These are phyloP conservation scores for Vaccinium macrocarpon DNA, from an alignment of 148 eudicot species.

Conservation along the genomic window DNA sequence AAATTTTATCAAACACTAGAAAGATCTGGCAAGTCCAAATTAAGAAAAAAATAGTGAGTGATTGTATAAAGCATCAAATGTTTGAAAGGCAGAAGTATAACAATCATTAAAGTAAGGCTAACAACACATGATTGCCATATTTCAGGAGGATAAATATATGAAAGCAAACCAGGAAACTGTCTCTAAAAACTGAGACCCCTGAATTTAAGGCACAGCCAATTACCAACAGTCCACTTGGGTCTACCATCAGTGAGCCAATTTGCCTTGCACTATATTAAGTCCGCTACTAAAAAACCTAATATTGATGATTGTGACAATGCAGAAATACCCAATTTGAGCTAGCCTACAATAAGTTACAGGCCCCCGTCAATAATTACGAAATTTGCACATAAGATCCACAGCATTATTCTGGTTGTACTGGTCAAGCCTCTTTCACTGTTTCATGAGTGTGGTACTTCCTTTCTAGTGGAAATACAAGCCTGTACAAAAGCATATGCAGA, in stretches of 20 bases:
- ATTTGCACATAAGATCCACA: neutral
- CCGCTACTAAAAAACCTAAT: neutral
- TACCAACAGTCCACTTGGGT: constrained; percentile 4
- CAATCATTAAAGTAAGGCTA: neutral
- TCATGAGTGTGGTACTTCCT: neutral
- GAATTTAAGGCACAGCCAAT: constrained; percentile 2
- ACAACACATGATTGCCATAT: neutral
- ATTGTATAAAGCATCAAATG: neutral
- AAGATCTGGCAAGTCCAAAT: neutral
- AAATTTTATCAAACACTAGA: neutral
- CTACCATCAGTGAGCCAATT: neutral
- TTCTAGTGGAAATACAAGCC: neutral
- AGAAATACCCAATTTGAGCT: neutral
- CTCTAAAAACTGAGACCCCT: neutral
- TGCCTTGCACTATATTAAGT: neutral
- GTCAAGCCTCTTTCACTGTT: neutral
- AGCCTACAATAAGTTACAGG: neutral
- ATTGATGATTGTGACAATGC: neutral
- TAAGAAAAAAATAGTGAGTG: neutral
- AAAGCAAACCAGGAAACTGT: neutral
- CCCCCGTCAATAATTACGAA: neutral
- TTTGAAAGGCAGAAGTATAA: neutral
- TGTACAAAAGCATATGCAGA: neutral
- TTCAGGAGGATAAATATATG: neutral
- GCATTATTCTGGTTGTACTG: neutral